These are phyloP conservation scores for Jaapia argillacea DNA, from an alignment of 768 basidiomycete species.

Conservation along the genomic window DNA sequence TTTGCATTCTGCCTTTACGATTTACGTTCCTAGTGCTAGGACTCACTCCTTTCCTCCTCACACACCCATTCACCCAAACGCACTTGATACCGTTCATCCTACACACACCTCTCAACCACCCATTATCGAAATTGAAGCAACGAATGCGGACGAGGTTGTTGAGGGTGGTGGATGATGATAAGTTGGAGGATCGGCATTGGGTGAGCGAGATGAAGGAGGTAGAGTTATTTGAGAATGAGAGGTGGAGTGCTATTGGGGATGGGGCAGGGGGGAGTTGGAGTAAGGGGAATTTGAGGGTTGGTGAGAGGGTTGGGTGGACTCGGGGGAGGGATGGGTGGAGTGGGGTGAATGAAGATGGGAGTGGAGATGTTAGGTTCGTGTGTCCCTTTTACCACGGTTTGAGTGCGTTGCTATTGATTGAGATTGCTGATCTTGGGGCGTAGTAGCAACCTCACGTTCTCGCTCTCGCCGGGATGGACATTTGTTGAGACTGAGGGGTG, in stretches of 20 bases:
- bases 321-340: constrained; percentile 65
- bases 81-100: constrained; percentile 20
- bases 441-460: constrained; percentile 76
- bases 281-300: constrained; percentile 24
- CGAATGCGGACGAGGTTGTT: constrained; percentile 13
- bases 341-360: constrained; percentile 32
- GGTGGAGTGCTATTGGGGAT: constrained; percentile 27
- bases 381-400: not conserved
- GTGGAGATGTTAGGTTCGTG: constrained; percentile 56
- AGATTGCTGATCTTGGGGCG: constrained; percentile 3
- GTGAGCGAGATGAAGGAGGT: constrained; percentile 53
- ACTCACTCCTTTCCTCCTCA: constrained; percentile 38
- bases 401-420: not conserved
- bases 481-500: constrained; percentile 75
- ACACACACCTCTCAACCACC: constrained; percentile 7
- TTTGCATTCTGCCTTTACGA: constrained; percentile 26
- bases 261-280: constrained; percentile 23
- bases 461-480: constrained; percentile 62
- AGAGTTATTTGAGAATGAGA: constrained; percentile 77
- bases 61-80: constrained; percentile 35
- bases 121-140: not conserved
- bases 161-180: constrained; percentile 50
- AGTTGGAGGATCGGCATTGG: constrained; percentile 56
- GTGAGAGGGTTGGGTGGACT: constrained; percentile 61
- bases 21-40: constrained; percentile 41